Conservation (phyloP, 2,329 filamentous ascomycete species). For the Ophiostoma fasciatum region DNA sequence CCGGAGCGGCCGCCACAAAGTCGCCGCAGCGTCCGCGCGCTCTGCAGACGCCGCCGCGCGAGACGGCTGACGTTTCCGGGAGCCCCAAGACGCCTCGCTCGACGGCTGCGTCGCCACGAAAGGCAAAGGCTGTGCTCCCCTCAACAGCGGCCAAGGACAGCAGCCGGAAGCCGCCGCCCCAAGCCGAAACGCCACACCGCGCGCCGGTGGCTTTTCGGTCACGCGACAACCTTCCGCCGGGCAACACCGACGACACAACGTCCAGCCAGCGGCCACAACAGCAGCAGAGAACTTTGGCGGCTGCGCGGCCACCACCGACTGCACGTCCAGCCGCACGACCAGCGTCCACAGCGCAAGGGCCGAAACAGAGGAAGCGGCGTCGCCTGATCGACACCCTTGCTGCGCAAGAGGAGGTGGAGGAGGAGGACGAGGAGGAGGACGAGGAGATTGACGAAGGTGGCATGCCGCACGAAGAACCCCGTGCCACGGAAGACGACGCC, state of each 20-base stretch:
- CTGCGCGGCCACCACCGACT: neutral
- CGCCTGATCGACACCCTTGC: slow-evolving; percentile 29
- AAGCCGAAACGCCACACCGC: neutral
- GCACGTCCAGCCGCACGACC: neutral
- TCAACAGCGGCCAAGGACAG: neutral
- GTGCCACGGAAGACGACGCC: neutral
- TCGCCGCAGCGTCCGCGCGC: slow-evolving; percentile 2
- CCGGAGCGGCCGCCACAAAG: neutral
- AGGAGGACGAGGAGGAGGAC: neutral
- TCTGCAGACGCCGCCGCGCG: slow-evolving; percentile 5
- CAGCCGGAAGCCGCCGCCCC: neutral
- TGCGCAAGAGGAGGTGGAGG: slow-evolving; percentile 23
- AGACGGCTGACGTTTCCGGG: neutral
- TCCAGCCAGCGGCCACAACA: neutral
- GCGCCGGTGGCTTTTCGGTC: slow-evolving; percentile 5
- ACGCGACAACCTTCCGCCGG: neutral
- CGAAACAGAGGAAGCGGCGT: slow-evolving; percentile 8
- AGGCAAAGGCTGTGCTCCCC: neutral
- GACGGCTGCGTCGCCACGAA: slow-evolving; percentile 4
- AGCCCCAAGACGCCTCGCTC: neutral
- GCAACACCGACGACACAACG: neutral
- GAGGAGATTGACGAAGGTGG: too few relatives aligned
- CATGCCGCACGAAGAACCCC: too few relatives aligned
- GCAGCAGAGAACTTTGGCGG: too few relatives aligned
- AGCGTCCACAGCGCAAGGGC: neutral